Base-by-base conservation (phyloP, 805 yeast genomes). In the Barnettozyma botsteinii region DNA sequence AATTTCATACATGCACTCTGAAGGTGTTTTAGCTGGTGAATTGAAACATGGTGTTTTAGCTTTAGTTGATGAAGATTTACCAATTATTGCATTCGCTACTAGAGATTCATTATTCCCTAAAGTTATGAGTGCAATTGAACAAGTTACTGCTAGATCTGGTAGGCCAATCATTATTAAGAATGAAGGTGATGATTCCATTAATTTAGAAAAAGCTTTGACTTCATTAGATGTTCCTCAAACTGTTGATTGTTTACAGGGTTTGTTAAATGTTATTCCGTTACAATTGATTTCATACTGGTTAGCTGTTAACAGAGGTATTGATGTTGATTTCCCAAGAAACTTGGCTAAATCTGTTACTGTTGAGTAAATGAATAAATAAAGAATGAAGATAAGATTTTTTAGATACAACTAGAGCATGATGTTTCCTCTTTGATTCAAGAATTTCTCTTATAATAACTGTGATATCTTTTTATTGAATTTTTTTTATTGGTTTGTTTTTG, bases 21-120 rank as follows among this genome's bases (percentile, higher is more conserved):
- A 93, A 70, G 99, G 98, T 71, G 96, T 93, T 39, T 79, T 93
- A 50, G 98, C 99, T 18, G 99, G 98, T 64, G 99, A 93, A 68
- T 79, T 93, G 67, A 93, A 93, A 66, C 99, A 93, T 61, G 99
- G 99, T 67, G 96, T 87, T 24, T 76, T 93, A 57, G 99, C 99
- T 7, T 74, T 93, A 45, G 97, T 93, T 45, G 99, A 93, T 66
- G 95, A 85, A 53, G 73, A 82, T 47, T 71, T 93, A 60, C 99
- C 99, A 45, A 86, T 93, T 52, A 83, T 93, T 64, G 95, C 95
- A 4, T 80, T 93, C 61, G 98, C 97, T 38, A 91, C 99, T 6
- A 79, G 94, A 60, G 99, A 93, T 67, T 85, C 96, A 13, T 75
- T 93, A 53, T 88, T 91, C 74, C 96, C 98, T 47, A 89, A 91